These are phyloP conservation scores for Yamadazyma takamatsuzukensis DNA, from an alignment of 805 yeast species.

Conservation along the genomic window DNA sequence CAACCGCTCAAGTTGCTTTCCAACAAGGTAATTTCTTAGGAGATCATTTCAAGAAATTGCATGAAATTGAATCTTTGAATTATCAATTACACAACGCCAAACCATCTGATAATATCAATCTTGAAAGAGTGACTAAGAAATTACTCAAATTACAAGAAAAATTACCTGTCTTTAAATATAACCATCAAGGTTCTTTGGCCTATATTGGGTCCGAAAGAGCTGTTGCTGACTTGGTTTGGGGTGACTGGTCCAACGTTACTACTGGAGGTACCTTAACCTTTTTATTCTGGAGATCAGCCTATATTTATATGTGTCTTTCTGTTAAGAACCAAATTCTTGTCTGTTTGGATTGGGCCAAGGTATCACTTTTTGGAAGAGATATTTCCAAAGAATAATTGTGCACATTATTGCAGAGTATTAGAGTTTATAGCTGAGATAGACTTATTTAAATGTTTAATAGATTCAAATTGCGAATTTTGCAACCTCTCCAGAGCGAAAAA, in stretches of 20 bases:
- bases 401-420: too few relatives aligned
- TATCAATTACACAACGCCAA: constrained; percentile 39
- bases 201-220: constrained; percentile 93
- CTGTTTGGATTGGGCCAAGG: constrained; percentile 84
- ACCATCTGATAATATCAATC: constrained; percentile 34
- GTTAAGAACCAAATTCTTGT: constrained; percentile 86
- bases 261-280: constrained; percentile 85
- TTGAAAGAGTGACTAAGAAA: constrained; percentile 45
- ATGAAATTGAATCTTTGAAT: constrained; percentile 58
- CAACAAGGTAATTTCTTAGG: constrained; percentile 89
- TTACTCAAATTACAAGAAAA: constrained; percentile 39
- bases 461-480: too few relatives aligned
- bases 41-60: constrained; percentile 59
- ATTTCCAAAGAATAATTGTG: constrained; percentile 74
- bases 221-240: constrained; percentile 83
- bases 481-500: too few relatives aligned
- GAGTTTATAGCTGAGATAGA: too few relatives aligned
- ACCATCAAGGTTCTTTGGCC: constrained; percentile 90
- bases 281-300: constrained; percentile 93
- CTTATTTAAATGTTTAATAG: too few relatives aligned
- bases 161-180: constrained; percentile 67
- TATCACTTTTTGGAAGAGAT: constrained; percentile 88
- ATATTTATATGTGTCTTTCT: constrained; percentile 87
- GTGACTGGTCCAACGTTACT: constrained; percentile 74
- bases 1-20: constrained; percentile 97